Conservation (phyloP, 345 rosid genomes). For the Aquilaria malaccensis region DNA sequence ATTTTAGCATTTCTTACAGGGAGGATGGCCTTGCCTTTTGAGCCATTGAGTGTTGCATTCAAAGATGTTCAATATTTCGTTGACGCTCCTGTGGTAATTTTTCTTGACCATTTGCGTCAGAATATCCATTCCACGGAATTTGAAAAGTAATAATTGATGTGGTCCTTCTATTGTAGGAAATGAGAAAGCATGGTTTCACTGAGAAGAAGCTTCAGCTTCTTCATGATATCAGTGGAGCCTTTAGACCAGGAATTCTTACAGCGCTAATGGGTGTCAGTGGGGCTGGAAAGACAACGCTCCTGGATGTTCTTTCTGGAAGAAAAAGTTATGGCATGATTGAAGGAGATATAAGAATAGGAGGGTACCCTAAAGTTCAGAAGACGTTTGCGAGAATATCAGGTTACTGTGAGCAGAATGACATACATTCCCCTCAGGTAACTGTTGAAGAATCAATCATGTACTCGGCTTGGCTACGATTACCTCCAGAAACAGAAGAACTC, state of each 20-base stretch:
- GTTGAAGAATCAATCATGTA: conserved; percentile 48
- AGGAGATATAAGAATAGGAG: conserved; percentile 56
- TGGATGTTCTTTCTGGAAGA: conserved; percentile 67
- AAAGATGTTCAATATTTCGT: conserved; percentile 36
- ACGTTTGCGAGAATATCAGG: conserved; percentile 59
- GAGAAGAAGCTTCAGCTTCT: conserved; percentile 46
- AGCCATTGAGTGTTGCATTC: conserved; percentile 34
- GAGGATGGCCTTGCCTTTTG: conserved; percentile 44
- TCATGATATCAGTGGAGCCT: conserved; percentile 37
- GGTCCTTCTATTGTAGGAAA: conserved; percentile 29
- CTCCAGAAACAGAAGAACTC: conserved; percentile 24
- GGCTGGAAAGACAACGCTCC: conserved; percentile 62
- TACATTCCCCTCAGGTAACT: conserved; percentile 58
- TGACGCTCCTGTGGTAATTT: conserved; percentile 35
- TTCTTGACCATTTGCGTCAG: neutral
- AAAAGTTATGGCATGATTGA: conserved; percentile 43
- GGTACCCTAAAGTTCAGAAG: conserved; percentile 49
- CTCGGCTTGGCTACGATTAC: conserved; percentile 54
- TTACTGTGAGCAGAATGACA: conserved; percentile 63
- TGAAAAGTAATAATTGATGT: neutral
- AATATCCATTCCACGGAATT: neutral
- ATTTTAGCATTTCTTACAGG: conserved; percentile 26
- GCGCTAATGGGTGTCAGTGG: conserved; percentile 73
- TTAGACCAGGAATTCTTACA: conserved; percentile 59
- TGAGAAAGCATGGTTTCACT: conserved; percentile 28